These are phyloP conservation scores for Kwoniella pini DNA, from an alignment of 768 basidiomycete genomes.

Conservation along the genomic window DNA sequence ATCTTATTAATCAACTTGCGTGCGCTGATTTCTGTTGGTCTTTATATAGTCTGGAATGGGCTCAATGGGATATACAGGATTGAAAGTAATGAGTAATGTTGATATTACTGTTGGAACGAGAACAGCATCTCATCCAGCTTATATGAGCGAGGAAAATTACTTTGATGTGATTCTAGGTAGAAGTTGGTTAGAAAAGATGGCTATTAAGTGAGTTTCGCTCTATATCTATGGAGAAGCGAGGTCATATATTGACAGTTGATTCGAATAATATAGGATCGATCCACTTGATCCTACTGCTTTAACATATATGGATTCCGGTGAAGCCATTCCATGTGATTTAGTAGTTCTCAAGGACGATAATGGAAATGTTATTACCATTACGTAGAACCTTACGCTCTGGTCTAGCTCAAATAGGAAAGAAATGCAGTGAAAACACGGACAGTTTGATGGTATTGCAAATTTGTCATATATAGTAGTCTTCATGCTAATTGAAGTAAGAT, in stretches of 20 bases:
- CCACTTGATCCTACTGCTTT: slow-evolving; percentile 84
- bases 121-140: slow-evolving; percentile 62
- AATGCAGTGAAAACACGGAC: too few relatives aligned
- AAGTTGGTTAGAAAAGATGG: slow-evolving; percentile 66
- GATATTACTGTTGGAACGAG: slow-evolving; percentile 67
- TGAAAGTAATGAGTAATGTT: slow-evolving; percentile 68
- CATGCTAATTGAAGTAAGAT: too few relatives aligned
- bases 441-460: too few relatives aligned
- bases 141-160: slow-evolving; percentile 89
- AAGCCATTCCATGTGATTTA: slow-evolving; percentile 86
- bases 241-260: background rate
- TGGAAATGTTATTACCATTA: slow-evolving; percentile 87
- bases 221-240: background rate
- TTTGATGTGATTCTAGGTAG: slow-evolving; percentile 94
- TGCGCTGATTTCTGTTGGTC: background rate
- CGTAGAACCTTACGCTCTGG: too few relatives aligned
- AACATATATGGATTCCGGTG: slow-evolving; percentile 86
- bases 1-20: too few relatives aligned
- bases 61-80: slow-evolving; percentile 86
- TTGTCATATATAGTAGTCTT: too few relatives aligned
- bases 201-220: slow-evolving; percentile 60
- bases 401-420: background rate
- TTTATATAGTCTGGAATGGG: slow-evolving; percentile 67
- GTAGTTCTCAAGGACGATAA: slow-evolving; percentile 86
- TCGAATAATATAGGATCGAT: slow-evolving; percentile 60